Evolutionary conservation across 2,329 filamentous ascomycete species (phyloP).

Genomic region (Fusarium tupiense): DNA sequence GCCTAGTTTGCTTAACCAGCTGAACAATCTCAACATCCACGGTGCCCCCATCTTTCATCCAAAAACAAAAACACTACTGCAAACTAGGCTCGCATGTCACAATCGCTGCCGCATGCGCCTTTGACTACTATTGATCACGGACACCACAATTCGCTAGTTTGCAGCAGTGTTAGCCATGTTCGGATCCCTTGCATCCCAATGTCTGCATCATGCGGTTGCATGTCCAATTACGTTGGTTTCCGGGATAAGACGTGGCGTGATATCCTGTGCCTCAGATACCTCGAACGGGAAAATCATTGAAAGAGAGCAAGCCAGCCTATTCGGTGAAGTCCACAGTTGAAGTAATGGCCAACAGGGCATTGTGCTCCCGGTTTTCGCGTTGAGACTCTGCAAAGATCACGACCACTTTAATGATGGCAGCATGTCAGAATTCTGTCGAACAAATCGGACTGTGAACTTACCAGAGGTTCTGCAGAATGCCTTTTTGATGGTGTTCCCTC

Average conservation of each 20-base stretch:
- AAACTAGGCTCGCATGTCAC: conserved; percentile 4
- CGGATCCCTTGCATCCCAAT: not conserved
- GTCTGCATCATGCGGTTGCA: not conserved
- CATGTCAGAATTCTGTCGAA: not conserved
- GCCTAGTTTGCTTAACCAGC: not conserved
- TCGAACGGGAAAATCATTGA: not conserved
- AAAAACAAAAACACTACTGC: not conserved
- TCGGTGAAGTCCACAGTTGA: not conserved
- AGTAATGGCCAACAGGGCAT: not conserved
- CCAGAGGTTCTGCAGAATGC: not conserved
- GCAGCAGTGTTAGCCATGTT: not conserved
- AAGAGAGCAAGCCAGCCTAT: not conserved
- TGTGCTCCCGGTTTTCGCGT: too few species aligned
- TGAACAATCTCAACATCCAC: not conserved
- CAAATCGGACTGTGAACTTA: not conserved
- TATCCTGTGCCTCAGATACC: not conserved
- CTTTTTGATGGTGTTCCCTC: not conserved
- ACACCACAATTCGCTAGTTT: not conserved
- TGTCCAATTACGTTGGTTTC: not conserved
- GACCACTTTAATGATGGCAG: not conserved
- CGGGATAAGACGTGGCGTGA: conserved; percentile 15
- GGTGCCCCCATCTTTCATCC: not conserved
- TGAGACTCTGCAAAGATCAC: not conserved
- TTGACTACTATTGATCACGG: not conserved
- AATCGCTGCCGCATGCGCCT: not conserved